Percentiles rank a stretch among this genome's conserved stretches.
These are phyloP conservation scores for Paralagenidium karlingii DNA, from an alignment of 352 stramenopile genomes.

Conservation along the genomic window DNA sequence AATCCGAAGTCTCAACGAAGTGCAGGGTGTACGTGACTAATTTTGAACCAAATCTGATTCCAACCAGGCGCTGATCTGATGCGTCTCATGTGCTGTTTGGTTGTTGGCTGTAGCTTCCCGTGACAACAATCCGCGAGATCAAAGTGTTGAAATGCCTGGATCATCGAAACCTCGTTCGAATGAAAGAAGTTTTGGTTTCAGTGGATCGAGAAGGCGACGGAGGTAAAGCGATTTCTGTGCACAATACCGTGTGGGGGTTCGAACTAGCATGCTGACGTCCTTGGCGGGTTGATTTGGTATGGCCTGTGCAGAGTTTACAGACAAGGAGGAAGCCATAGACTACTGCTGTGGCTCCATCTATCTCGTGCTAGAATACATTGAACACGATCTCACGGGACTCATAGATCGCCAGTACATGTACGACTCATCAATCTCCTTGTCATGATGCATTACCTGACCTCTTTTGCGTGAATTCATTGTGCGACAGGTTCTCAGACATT, in stretches of 20 bases:
- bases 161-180: constrained; percentile 91
- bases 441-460: not conserved
- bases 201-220: constrained; percentile 77
- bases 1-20: constrained; percentile 84
- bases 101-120: constrained; percentile 54
- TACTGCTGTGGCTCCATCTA: constrained; percentile 83
- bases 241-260: not conserved
- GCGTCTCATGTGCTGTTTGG: constrained; percentile 2
- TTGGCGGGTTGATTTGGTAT: not conserved
- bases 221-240: constrained; percentile 6
- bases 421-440: too few relatives aligned
- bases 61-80: too few relatives aligned
- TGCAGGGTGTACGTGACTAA: constrained; percentile 72
- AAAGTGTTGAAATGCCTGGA: constrained; percentile 96
- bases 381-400: constrained; percentile 80
- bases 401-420: constrained; percentile 79
- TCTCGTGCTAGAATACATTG: constrained; percentile 80
- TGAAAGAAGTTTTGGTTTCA: constrained; percentile 93
- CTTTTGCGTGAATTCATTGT: not conserved
- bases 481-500: constrained; percentile 57
- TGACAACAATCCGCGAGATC: constrained; percentile 96
- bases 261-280: not conserved
- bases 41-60: too few relatives aligned
- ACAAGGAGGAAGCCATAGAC: constrained; percentile 73
- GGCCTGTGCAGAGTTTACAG: constrained; percentile 35